A percentile compares a stretch with the other conserved stretches of the same genome.
phyloP scores from a whole-genome alignment of 225 moss, liverwort and hornwort species.

The Pleurozium schreberi region DNA sequence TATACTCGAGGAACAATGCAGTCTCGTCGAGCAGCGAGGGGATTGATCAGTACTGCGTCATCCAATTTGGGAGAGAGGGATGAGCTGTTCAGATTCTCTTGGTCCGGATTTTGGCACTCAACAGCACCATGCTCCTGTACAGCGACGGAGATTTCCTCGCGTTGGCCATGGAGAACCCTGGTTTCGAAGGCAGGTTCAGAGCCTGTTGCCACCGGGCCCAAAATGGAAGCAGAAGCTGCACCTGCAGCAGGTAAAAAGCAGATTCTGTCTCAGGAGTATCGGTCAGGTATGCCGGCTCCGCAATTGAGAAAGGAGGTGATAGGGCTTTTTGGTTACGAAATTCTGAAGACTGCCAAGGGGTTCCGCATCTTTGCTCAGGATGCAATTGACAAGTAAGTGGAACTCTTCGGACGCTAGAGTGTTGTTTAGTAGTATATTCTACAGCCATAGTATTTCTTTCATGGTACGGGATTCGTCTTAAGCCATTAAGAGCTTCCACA shows the following conservation, averaged over 20 bases:
- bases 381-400: conserved; percentile 49
- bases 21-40: conserved; percentile 33
- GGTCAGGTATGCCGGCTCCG: conserved; percentile 14
- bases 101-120: not conserved
- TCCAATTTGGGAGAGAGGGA: conserved; percentile 20
- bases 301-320: conserved; percentile 42
- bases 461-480: not conserved
- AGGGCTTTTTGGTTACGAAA: conserved; percentile 53
- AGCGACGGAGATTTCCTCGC: conserved; percentile 5
- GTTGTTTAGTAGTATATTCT: not conserved
- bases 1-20: conserved; percentile 20
- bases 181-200: conserved; percentile 39
- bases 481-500: not conserved
- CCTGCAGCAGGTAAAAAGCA: conserved; percentile 18
- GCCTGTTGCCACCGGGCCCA: conserved; percentile 20
- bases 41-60: conserved; percentile 18
- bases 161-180: conserved; percentile 12
- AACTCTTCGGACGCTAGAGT: not conserved
- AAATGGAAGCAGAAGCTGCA: conserved; percentile 25
- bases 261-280: conserved; percentile 17
- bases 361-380: conserved; percentile 56
- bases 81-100: conserved; percentile 21
- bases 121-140: not conserved
- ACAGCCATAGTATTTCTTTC: not conserved
- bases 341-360: conserved; percentile 41